Evolutionary conservation across 495 filamentous ascomycete genomes (phyloP).

Genomic region (Neurospora intermedia): DNA sequence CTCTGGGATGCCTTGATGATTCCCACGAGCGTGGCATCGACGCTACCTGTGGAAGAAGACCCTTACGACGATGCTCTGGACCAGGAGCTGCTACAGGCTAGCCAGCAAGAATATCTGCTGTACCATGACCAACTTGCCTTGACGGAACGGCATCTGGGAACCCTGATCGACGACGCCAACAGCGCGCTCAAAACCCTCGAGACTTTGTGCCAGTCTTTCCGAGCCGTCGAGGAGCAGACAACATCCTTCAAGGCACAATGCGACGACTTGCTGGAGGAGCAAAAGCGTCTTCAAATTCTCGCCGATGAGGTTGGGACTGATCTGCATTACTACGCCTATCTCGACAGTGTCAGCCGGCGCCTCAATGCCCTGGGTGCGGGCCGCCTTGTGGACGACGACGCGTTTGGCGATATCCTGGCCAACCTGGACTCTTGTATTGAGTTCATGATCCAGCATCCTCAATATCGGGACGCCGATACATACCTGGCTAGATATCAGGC

Average conservation of each 20-base stretch:
- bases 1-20: conserved; percentile 26
- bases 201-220: conserved; percentile 70
- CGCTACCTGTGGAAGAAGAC: conserved; percentile 47
- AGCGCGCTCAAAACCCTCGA: conserved; percentile 63
- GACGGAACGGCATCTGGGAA: conserved; percentile 67
- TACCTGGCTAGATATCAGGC: conserved; percentile 89
- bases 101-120: conserved; percentile 75
- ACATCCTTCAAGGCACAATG: conserved; percentile 85
- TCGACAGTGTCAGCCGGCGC: conserved; percentile 79
- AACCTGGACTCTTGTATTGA: conserved; percentile 81
- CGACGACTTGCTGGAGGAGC: conserved; percentile 69
- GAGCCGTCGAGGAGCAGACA: conserved; percentile 77
- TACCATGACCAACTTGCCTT: conserved; percentile 71
- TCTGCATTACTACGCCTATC: conserved; percentile 80
- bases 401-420: conserved; percentile 74
- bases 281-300: conserved; percentile 62
- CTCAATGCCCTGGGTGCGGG: conserved; percentile 87
- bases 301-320: conserved; percentile 76
- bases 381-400: conserved; percentile 66
- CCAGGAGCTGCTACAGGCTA: conserved; percentile 61
- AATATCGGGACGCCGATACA: conserved; percentile 73
- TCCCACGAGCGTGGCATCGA: conserved; percentile 44
- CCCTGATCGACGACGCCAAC: conserved; percentile 65
- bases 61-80: conserved; percentile 49
- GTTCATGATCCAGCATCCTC: conserved; percentile 73